Evolutionary conservation across 106 monocot genomes (phyloP).

Genomic region (Dioscorea dumetorum): DNA sequence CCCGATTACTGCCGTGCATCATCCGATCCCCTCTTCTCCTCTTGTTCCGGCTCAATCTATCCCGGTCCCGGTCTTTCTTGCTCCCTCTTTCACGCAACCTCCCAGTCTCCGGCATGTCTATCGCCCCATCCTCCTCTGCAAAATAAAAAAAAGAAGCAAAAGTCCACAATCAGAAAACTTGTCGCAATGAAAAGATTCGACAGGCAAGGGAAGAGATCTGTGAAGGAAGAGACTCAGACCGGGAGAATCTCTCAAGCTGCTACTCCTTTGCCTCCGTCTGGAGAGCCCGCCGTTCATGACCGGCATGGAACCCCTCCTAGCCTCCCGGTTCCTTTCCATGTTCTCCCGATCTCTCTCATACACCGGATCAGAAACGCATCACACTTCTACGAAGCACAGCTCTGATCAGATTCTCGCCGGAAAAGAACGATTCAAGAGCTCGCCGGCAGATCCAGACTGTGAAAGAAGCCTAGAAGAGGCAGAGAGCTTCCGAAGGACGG

Average conservation of each 20-base stretch:
- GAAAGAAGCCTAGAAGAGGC: not conserved
- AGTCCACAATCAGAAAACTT: not conserved
- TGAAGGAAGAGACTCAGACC: slow-evolving; percentile 21
- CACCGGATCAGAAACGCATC: slow-evolving; percentile 2
- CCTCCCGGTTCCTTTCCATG: slow-evolving; percentile 72
- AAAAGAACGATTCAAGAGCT: too few relatives aligned
- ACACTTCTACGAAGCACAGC: not conserved
- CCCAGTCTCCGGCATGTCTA: slow-evolving; percentile 60
- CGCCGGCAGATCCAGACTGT: not conserved
- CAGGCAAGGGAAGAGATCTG: not conserved
- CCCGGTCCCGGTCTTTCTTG: slow-evolving; percentile 85
- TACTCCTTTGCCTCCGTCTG: slow-evolving; percentile 43
- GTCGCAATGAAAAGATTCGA: not conserved
- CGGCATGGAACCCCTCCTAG: slow-evolving; percentile 42
- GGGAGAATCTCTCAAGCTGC: slow-evolving; percentile 50
- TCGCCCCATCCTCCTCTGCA: slow-evolving; percentile 66
- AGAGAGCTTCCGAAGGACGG: not conserved
- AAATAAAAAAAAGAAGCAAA: slow-evolving; percentile 11
- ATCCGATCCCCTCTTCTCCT: slow-evolving; percentile 69
- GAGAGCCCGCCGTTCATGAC: slow-evolving; percentile 40
- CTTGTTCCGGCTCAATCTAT: slow-evolving; percentile 66
- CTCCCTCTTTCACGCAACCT: slow-evolving; percentile 51
- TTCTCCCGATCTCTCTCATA: slow-evolving; percentile 16
- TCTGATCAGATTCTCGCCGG: not conserved
- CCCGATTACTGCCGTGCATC: slow-evolving; percentile 43